These are phyloP conservation scores for Candida rishiriensis DNA, from an alignment of 805 yeast species.

Conservation along the genomic window DNA sequence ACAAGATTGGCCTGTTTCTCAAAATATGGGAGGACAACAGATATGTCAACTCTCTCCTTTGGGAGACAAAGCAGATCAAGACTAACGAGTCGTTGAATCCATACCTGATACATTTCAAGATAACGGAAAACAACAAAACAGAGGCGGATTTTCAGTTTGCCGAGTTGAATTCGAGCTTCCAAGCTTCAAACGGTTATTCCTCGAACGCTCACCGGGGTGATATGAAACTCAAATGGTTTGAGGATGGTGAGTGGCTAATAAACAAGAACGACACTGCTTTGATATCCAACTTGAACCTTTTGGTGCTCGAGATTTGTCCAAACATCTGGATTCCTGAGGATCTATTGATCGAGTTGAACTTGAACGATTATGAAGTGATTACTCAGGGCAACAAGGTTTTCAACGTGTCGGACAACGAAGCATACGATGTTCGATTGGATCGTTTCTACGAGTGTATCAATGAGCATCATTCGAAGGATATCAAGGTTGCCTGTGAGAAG, in stretches of 20 bases:
- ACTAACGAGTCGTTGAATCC: conserved; percentile 17
- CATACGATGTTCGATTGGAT: conserved; percentile 12
- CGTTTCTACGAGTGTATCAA: conserved; percentile 17
- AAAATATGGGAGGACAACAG: conserved; percentile 31
- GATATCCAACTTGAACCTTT: conserved; percentile 15
- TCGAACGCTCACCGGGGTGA: conserved; percentile 1
- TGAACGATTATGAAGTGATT: conserved; percentile 22
- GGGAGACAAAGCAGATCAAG: conserved; percentile 10
- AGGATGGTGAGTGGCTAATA: conserved; percentile 23
- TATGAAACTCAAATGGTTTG: conserved; percentile 21
- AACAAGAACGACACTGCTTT: conserved; percentile 14
- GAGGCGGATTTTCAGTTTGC: conserved; percentile 5
- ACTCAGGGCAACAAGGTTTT: conserved; percentile 22
- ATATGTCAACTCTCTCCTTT: conserved; percentile 18
- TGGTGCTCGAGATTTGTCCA: conserved; percentile 29
- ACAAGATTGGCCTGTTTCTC: conserved; percentile 30
- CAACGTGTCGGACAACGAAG: conserved; percentile 10
- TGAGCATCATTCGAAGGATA: conserved; percentile 10
- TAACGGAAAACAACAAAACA: conserved; percentile 19
- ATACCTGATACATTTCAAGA: conserved; percentile 30
- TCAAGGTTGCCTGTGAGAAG: conserved; percentile 1
- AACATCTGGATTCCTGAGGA: conserved; percentile 32
- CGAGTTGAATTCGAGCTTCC: background rate
- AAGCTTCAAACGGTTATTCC: background rate
- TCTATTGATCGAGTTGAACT: conserved; percentile 18